phyloP scores from a whole-genome alignment of 495 filamentous ascomycete species.

The Daldinia childiae region DNA sequence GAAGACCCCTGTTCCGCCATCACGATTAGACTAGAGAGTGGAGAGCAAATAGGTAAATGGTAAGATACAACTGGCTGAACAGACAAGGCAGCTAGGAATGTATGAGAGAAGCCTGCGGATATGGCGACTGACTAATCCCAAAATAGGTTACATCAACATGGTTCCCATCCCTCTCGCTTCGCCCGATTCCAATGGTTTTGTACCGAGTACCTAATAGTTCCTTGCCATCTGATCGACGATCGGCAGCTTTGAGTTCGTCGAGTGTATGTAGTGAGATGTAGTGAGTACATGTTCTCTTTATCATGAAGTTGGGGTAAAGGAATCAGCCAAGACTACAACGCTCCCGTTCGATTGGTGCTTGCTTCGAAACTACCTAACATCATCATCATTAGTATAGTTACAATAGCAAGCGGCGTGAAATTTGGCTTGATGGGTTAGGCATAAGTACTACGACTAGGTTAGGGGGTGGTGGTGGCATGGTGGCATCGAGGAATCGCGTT shows the following conservation, averaged over 20 bases:
- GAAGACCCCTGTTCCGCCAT: not conserved
- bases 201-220: not conserved
- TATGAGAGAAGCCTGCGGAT: not conserved
- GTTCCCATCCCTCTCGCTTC: not conserved
- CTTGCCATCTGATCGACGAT: not conserved
- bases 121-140: not conserved
- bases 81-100: not conserved
- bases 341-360: slow-evolving; percentile 1
- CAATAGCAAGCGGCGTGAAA: not conserved
- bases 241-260: not conserved
- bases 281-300: slow-evolving; percentile 20
- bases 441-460: slow-evolving; percentile 13
- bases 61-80: not conserved
- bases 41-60: not conserved
- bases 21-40: not conserved
- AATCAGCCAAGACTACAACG: slow-evolving; percentile 23
- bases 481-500: slow-evolving; percentile 19
- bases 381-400: not conserved
- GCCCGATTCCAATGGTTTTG: not conserved
- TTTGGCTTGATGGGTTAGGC: slow-evolving; percentile 3
- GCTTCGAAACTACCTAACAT: no score
- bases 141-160: not conserved
- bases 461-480: not conserved
- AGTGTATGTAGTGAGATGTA: no score
- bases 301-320: slow-evolving; percentile 7